Evolutionary conservation across 441 rosid genomes (phyloP).

Genomic region (Brassica hybrid): DNA sequence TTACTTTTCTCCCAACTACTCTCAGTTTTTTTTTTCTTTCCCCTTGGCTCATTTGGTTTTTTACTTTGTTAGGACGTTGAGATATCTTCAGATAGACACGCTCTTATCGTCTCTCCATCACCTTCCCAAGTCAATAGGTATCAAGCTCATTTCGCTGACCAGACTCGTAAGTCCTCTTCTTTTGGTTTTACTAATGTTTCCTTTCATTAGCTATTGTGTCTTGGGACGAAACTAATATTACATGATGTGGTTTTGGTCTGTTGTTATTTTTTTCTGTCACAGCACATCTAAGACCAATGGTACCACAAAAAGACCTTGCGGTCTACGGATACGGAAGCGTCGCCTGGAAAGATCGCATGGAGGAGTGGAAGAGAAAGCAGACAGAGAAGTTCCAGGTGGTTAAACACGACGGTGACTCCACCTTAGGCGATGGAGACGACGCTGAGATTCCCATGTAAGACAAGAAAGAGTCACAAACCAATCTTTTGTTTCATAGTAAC

Average conservation of each 20-base stretch:
- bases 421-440: constrained; percentile 58
- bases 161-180: constrained; percentile 52
- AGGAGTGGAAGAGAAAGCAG: constrained; percentile 76
- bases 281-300: constrained; percentile 81
- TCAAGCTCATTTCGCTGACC: constrained; percentile 50
- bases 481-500: not conserved
- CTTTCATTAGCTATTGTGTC: too few relatives aligned
- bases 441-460: constrained; percentile 74
- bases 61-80: constrained; percentile 61
- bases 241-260: too few relatives aligned
- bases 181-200: not conserved
- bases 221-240: too few relatives aligned
- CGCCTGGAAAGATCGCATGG: constrained; percentile 86
- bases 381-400: constrained; percentile 67
- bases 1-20: not conserved
- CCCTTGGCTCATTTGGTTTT: constrained; percentile 1
- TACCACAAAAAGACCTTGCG: constrained; percentile 68
- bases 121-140: constrained; percentile 58
- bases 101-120: constrained; percentile 67
- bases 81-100: constrained; percentile 68
- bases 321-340: constrained; percentile 83
- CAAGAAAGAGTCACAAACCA: too few relatives aligned
- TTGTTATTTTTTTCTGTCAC: constrained; percentile 12
- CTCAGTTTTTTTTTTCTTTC: not conserved
- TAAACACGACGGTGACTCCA: constrained; percentile 60